These are phyloP conservation scores for Begonia loranthoides DNA, from an alignment of 306 rosid genomes.

Conservation along the genomic window DNA sequence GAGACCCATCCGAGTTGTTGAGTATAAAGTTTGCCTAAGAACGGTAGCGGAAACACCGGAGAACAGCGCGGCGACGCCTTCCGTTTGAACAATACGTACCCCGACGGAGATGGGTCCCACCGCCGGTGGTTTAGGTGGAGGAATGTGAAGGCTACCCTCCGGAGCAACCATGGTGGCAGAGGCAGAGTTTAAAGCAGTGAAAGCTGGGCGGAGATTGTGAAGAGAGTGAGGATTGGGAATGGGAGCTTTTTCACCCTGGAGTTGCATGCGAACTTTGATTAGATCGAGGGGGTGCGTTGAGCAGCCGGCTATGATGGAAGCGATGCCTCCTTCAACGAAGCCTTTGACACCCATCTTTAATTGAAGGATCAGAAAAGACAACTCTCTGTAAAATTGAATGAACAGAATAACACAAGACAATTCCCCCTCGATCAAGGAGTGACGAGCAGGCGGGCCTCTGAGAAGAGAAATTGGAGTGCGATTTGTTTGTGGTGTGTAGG, in stretches of 20 bases:
- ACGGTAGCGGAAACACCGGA: no score
- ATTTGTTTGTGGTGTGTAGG: no score
- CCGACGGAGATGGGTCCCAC: constrained; percentile 25
- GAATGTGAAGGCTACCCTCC: not conserved
- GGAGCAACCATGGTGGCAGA: constrained; percentile 12
- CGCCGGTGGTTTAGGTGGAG: not conserved
- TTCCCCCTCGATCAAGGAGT: no score
- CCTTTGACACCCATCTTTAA: constrained; percentile 29
- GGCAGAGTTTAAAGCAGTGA: constrained; percentile 18
- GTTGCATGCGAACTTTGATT: constrained; percentile 84
- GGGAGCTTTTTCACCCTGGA: constrained; percentile 51
- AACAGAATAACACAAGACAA: not conserved
- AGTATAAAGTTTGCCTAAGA: no score
- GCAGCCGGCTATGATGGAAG: constrained; percentile 51
- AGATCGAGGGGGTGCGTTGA: constrained; percentile 60
- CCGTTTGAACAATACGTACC: no score
- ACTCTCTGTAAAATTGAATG: no score
- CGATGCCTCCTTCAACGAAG: constrained; percentile 30
- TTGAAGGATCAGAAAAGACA: not conserved
- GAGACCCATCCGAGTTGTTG: no score
- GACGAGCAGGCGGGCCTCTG: no score
- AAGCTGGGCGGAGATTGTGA: constrained; percentile 39
- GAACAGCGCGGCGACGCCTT: no score
- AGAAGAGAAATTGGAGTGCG: no score
- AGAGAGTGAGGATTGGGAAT: no score